These are phyloP conservation scores for Beta lomatogona DNA, from an alignment of 179 eudicot genomes.

Conservation along the genomic window DNA sequence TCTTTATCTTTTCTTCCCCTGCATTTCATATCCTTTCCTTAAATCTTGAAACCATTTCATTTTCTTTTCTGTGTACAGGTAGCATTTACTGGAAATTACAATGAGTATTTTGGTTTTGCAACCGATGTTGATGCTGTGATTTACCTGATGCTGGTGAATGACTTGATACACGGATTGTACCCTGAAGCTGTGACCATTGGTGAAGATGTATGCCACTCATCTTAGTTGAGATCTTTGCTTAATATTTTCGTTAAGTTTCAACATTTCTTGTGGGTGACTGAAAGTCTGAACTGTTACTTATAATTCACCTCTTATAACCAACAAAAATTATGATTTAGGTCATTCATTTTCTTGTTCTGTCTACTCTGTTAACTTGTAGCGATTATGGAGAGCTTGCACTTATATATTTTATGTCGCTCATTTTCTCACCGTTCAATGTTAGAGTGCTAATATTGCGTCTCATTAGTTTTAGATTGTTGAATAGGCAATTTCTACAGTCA, in stretches of 20 bases:
- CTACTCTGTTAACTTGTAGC: not conserved
- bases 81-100: conserved; percentile 86
- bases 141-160: conserved; percentile 96
- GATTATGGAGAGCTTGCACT: not conserved
- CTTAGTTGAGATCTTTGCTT: conserved; percentile 17
- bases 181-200: conserved; percentile 88
- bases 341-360: not conserved
- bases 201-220: conserved; percentile 76
- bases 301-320: not conserved
- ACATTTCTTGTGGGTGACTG: conserved; percentile 2
- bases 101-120: conserved; percentile 80
- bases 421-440: not conserved
- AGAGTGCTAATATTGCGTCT: not conserved
- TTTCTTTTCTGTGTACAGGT: conserved; percentile 38
- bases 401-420: not conserved
- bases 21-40: not conserved
- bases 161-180: conserved; percentile 86
- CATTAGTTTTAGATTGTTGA: not conserved
- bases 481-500: not conserved
- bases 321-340: not conserved
- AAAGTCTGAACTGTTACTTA: not conserved
- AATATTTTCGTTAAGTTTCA: not conserved
- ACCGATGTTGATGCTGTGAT: conserved; percentile 96
- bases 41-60: not conserved
- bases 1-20: conserved; percentile 1